A percentile compares a stretch with the other conserved stretches of the same genome.
phyloP scores from a whole-genome alignment of 2,329 filamentous ascomycete species.

The Xylariaceae sp. region DNA sequence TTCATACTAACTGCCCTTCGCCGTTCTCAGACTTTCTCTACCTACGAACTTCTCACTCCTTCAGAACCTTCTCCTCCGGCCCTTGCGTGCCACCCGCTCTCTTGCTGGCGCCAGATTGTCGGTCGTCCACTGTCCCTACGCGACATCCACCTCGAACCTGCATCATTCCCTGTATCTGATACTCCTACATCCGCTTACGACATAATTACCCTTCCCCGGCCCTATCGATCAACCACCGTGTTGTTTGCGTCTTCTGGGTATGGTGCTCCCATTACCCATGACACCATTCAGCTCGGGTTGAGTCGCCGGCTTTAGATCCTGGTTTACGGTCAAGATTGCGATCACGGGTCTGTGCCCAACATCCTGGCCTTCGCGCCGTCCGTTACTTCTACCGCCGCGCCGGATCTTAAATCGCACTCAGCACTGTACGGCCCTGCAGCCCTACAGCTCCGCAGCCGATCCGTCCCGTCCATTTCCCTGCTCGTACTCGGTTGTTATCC shows the following conservation, averaged over 20 bases:
- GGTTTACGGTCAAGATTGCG: constrained; percentile 17
- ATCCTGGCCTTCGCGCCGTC: constrained; percentile 8
- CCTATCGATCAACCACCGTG: neutral
- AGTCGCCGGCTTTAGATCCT: constrained; percentile 27
- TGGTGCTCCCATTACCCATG: constrained; percentile 25
- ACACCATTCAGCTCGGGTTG: constrained; percentile 27
- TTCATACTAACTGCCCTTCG: constrained; percentile 2
- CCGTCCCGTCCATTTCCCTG: neutral
- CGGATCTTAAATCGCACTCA: constrained; percentile 22
- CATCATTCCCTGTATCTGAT: neutral
- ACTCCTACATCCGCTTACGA: neutral
- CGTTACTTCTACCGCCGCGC: constrained; percentile 18
- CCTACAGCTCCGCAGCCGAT: neutral
- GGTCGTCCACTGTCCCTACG: constrained; percentile 2
- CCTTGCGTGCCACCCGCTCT: constrained; percentile 8
- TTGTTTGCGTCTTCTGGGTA: constrained; percentile 17
- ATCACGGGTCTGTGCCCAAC: constrained; percentile 18
- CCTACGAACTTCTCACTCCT: neutral
- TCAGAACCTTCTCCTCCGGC: neutral
- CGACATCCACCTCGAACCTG: neutral
- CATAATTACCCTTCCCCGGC: neutral
- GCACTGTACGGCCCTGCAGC: neutral
- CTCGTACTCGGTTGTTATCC: neutral
- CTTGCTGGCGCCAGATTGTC: neutral
- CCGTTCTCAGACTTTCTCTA: constrained; percentile 6